Conservation (phyloP, 345 rosid genomes). For the Eutrema japonicum region DNA sequence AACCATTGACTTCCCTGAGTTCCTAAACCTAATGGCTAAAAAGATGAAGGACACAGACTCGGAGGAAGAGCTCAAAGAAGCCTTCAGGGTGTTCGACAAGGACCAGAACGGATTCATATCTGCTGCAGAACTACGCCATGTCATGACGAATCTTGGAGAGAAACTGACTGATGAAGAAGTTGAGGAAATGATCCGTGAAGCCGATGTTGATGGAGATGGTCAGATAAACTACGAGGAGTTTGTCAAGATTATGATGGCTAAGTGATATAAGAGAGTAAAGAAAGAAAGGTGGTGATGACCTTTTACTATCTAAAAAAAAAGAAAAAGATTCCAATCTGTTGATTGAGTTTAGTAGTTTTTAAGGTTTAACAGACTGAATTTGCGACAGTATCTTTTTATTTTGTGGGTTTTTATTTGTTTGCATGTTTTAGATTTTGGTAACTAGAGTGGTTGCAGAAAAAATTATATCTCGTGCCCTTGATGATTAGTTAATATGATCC, state of each 20-base stretch:
- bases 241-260: constrained; percentile 48
- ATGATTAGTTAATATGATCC: no score
- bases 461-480: no score
- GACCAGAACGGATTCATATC: constrained; percentile 46
- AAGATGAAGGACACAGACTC: constrained; percentile 46
- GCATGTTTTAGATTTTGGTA: constrained; percentile 8
- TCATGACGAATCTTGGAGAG: constrained; percentile 37
- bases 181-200: constrained; percentile 43
- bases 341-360: constrained; percentile 8
- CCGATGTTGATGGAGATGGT: constrained; percentile 45
- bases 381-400: not conserved
- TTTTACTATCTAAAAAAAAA: not conserved
- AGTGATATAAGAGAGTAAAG: not conserved
- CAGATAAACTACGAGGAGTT: constrained; percentile 47
- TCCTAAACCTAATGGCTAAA: constrained; percentile 42
- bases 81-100: constrained; percentile 40
- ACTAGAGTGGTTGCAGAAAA: not conserved
- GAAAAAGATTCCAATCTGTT: not conserved
- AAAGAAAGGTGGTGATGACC: constrained; percentile 28
- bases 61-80: constrained; percentile 43
- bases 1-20: constrained; percentile 44
- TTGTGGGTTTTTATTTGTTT: not conserved
- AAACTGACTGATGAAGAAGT: constrained; percentile 43
- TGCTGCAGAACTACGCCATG: constrained; percentile 37
- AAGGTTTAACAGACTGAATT: constrained; percentile 15